phyloP scores from a whole-genome alignment of 176 grass and related monocot species.

The Neostapfia colusana region DNA sequence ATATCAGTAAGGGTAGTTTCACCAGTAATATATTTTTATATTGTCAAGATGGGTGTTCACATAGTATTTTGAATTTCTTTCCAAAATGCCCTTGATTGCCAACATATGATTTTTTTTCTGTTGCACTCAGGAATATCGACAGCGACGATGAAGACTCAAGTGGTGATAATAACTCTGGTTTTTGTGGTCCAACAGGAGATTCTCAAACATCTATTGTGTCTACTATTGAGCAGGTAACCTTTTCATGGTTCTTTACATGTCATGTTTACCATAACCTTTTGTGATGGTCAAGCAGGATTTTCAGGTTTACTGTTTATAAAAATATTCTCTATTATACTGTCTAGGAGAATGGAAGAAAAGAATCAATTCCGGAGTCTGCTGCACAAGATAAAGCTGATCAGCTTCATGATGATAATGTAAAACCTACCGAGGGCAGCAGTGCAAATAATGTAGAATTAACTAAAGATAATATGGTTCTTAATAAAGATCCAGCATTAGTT shows the following conservation, averaged over 20 bases:
- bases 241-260: constrained; percentile 29
- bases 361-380: constrained; percentile 43
- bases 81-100: constrained; percentile 23
- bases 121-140: constrained; percentile 70
- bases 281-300: constrained; percentile 6
- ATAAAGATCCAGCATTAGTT: constrained; percentile 81
- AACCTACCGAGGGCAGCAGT: constrained; percentile 44
- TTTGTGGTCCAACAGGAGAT: constrained; percentile 46
- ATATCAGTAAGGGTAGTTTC: constrained; percentile 8
- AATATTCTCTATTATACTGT: constrained; percentile 14
- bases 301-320: constrained; percentile 22
- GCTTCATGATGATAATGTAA: constrained; percentile 44
- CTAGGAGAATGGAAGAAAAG: constrained; percentile 67
- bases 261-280: constrained; percentile 20
- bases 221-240: constrained; percentile 54
- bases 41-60: not conserved
- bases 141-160: constrained; percentile 61
- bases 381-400: constrained; percentile 37
- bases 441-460: constrained; percentile 47
- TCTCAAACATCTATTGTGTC: constrained; percentile 41
- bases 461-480: constrained; percentile 49
- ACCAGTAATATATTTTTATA: not conserved
- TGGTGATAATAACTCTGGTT: constrained; percentile 46
- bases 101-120: constrained; percentile 35
- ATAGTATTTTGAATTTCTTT: constrained; percentile 28